Evolutionary conservation across 2,329 filamentous ascomycete species (phyloP).

Genomic region (Diplodia scrobiculata): DNA sequence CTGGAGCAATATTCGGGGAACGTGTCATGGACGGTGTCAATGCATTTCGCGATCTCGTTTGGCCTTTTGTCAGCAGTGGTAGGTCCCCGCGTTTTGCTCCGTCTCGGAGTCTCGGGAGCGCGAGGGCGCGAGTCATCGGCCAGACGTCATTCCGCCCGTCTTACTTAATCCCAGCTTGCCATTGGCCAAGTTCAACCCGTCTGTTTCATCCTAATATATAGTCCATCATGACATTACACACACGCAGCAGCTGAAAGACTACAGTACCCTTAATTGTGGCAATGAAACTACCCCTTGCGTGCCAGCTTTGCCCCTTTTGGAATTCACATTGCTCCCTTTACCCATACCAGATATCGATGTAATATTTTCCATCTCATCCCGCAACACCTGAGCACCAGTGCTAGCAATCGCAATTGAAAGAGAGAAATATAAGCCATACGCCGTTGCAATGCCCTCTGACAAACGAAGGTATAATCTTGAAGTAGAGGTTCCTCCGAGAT

Average conservation of each 20-base stretch:
- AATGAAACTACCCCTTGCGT: too few relatives aligned
- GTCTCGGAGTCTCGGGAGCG: neutral
- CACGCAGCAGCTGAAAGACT: neutral
- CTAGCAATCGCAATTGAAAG: too few relatives aligned
- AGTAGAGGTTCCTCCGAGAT: too few relatives aligned
- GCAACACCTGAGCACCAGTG: neutral
- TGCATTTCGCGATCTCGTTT: neutral
- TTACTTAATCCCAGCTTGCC: neutral
- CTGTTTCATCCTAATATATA: too few relatives aligned
- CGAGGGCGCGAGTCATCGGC: constrained; percentile 14
- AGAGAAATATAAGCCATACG: constrained; percentile 2
- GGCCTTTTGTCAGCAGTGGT: neutral
- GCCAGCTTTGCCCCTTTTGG: neutral
- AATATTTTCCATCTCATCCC: neutral
- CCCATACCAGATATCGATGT: neutral
- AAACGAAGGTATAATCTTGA: neutral
- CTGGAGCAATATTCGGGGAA: neutral
- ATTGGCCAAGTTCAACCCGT: neutral
- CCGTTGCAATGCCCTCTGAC: constrained; percentile 27
- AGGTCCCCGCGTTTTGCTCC: neutral
- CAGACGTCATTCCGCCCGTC: constrained; percentile 2
- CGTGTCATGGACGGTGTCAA: neutral
- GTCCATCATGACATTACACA: neutral
- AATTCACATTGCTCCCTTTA: neutral
- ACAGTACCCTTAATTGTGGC: too few relatives aligned